A percentile compares a stretch with the other conserved stretches of the same genome.
phyloP scores from a whole-genome alignment of 148 eudicot species.

The Limonium bicolor region DNA sequence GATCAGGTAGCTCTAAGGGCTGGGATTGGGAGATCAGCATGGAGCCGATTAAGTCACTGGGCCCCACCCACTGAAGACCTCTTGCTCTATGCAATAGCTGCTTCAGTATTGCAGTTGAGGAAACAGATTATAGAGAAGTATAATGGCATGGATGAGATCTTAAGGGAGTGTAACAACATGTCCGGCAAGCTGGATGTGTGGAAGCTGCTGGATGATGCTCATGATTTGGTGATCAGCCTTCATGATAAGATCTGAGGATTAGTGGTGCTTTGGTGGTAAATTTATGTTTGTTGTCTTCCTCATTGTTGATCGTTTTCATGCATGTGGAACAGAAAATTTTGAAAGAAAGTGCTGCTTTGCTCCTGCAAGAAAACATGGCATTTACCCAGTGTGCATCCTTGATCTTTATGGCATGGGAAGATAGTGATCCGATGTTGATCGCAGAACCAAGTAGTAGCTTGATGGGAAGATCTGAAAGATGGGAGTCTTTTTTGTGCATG shows the following conservation, averaged over 20 bases:
- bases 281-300: too few species aligned
- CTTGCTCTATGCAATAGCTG: slow-evolving; percentile 80
- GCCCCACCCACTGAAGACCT: slow-evolving; percentile 95
- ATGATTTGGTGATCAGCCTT: slow-evolving; percentile 70
- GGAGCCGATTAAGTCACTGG: slow-evolving; percentile 80
- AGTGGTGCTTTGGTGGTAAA: too few species aligned
- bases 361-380: too few species aligned
- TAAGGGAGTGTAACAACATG: slow-evolving; percentile 90
- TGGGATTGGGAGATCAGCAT: slow-evolving; percentile 72
- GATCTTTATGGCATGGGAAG: too few species aligned
- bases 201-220: slow-evolving; percentile 94
- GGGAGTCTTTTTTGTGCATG: too few species aligned
- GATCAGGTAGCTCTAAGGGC: slow-evolving; percentile 93
- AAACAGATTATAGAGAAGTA: slow-evolving; percentile 81
- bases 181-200: slow-evolving; percentile 92
- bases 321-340: too few species aligned
- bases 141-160: slow-evolving; percentile 91
- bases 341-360: too few species aligned
- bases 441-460: too few species aligned
- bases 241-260: slow-evolving; percentile 94
- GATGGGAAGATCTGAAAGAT: too few species aligned
- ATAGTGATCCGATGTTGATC: too few species aligned
- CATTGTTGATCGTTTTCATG: too few species aligned
- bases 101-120: slow-evolving; percentile 86
- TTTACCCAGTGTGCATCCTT: too few species aligned